Percentiles rank a stretch among this genome's conserved stretches.
Evolutionary conservation across 148 eudicot species (phyloP).

Genomic region (Euryodendron excelsum): DNA sequence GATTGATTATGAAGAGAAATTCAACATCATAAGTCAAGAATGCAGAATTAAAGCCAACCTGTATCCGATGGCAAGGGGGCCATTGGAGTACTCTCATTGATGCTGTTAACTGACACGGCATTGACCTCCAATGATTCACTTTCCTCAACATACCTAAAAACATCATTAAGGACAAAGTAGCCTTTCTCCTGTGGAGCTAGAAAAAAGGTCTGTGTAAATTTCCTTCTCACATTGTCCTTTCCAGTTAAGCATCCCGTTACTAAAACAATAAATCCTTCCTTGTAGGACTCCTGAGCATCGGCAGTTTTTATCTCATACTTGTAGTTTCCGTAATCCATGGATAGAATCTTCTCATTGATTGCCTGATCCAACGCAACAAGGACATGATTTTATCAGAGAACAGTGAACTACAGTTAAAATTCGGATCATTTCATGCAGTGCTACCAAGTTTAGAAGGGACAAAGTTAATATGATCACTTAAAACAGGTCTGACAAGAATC

Average conservation of each 20-base stretch:
- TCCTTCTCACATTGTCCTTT: conserved; percentile 48
- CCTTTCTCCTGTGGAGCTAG: conserved; percentile 91
- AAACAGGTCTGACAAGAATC: too few relatives aligned
- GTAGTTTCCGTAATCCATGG: conserved; percentile 57
- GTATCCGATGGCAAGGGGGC: conserved; percentile 29
- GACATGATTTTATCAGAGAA: conserved; percentile 4
- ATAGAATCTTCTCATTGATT: conserved; percentile 62
- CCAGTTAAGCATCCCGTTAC: conserved; percentile 84
- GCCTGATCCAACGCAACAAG: conserved; percentile 39
- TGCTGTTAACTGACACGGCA: conserved; percentile 21
- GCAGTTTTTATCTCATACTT: conserved; percentile 78
- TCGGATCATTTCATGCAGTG: not conserved
- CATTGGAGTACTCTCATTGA: conserved; percentile 25
- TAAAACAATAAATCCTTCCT: conserved; percentile 69
- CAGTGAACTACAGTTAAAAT: not conserved
- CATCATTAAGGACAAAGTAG: conserved; percentile 82
- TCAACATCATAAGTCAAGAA: conserved; percentile 2
- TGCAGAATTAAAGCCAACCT: conserved; percentile 28
- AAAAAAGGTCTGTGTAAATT: conserved; percentile 74
- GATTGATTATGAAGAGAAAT: not conserved
- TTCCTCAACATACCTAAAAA: conserved; percentile 64
- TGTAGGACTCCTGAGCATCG: conserved; percentile 77
- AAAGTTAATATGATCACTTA: too few relatives aligned
- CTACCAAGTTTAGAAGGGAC: not conserved
- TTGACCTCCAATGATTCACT: conserved; percentile 18